Percentiles rank a stretch among this genome's conserved stretches.
These are phyloP conservation scores for Penicillium sp. DNA, from an alignment of 2,329 filamentous ascomycete genomes.

Conservation along the genomic window DNA sequence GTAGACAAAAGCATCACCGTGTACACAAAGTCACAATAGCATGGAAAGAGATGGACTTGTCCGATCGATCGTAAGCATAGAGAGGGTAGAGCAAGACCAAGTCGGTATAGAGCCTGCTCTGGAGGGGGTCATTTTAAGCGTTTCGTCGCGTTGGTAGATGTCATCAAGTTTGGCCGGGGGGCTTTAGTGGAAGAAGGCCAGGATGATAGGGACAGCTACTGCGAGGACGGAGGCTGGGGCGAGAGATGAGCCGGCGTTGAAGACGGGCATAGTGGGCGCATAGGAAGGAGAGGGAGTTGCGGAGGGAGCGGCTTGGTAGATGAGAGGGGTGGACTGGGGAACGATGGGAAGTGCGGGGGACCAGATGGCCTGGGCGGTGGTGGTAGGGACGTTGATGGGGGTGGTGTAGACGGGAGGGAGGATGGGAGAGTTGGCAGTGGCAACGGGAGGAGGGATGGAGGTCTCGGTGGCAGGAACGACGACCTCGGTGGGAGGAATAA, in stretches of 20 bases:
- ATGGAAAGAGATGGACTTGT: background rate
- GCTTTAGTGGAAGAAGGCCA: constrained; percentile 21
- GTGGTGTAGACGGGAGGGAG: constrained; percentile 22
- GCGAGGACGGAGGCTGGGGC: constrained; percentile 16
- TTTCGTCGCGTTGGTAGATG: background rate
- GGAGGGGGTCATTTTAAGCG: background rate
- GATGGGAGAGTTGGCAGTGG: background rate
- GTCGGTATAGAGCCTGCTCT: too few relatives aligned
- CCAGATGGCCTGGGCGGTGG: constrained; percentile 15
- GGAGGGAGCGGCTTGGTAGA: constrained; percentile 16
- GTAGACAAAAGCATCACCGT: background rate
- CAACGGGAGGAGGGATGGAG: constrained; percentile 1
- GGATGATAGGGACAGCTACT: constrained; percentile 18
- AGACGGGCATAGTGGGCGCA: constrained; percentile 9
- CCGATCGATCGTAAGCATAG: constrained; percentile 6
- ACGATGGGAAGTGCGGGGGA: constrained; percentile 6
- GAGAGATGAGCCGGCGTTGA: constrained; percentile 23
- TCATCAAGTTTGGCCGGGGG: background rate
- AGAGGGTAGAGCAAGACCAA: background rate
- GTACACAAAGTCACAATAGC: background rate
- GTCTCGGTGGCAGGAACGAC: constrained; percentile 3
- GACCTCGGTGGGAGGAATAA: background rate
- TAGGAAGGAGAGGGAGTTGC: constrained; percentile 4
- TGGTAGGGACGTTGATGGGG: constrained; percentile 19
- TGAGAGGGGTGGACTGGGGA: constrained; percentile 19